Base-by-base conservation (phyloP, 108 stramenopile genomes). In the Skeletonema costatum region DNA sequence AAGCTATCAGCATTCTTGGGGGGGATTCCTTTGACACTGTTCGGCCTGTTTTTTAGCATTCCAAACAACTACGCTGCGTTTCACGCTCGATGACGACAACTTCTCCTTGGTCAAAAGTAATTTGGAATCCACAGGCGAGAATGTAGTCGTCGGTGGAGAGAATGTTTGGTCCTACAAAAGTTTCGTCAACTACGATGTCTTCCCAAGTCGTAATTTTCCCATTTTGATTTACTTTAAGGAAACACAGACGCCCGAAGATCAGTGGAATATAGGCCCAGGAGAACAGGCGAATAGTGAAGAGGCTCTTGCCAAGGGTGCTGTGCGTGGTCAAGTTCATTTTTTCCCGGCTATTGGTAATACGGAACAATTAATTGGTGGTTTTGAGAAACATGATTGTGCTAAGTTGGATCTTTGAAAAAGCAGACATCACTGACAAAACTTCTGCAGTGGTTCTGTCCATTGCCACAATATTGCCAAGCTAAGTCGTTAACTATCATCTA, bases 191-290 rank as follows among this genome's bases (percentile, higher is more conserved):
- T 51, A 51, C 50, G n/a, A 51, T 5, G 50, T 83, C 87, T 46
- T 46, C 30, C 82, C 90, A 7, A 85, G 62, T 64, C 80, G 71
- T 42, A 63, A 86, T 5, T 81, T 87, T 50, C 91, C 91, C 44
- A 86, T 92, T 68, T 79, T 92, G 32, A 71, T 92, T 41, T 92
- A 92, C 70, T 92, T 92, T 74, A 90, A 88, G 69, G 91, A 92
- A 75, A 87, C 75, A 36, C 89, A 90, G 78, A 92, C 91, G 42
- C 88, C 89, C 16, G 84, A 85, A 64, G 82, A 83, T 21, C 35
- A 50, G 35, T 78, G 85, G 85, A 73, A 77, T 46, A 66, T 70
- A 7, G 85, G 76, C 12, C 85, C 85, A 53, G 85, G 85, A 21
- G 71, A 72, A 32, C 38, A 74, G 59, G 81, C 81, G 5, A 82